phyloP scores from a whole-genome alignment of 192 early-diverging fungal genomes.

The Backusella luteola region DNA sequence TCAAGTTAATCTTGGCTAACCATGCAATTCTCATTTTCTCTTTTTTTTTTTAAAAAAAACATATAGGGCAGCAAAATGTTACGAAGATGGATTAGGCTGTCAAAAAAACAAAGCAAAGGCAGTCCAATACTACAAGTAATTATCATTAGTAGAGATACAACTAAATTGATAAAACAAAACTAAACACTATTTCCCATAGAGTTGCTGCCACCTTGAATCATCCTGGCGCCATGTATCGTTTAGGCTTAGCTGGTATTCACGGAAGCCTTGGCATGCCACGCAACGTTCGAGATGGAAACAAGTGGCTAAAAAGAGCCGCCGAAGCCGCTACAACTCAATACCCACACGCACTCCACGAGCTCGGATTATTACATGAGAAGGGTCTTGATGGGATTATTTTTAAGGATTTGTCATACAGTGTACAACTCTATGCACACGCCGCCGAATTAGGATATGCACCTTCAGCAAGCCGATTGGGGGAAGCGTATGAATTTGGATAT shows the following conservation, averaged over 20 bases:
- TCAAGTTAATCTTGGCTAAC: neutral
- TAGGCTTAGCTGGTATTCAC: conserved; percentile 36
- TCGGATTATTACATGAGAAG: conserved; percentile 24
- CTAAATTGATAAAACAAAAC: neutral
- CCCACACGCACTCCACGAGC: conserved; percentile 59
- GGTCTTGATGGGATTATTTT: conserved; percentile 7
- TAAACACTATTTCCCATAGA: neutral
- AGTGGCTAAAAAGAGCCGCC: conserved; percentile 58
- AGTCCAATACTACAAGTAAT: conserved; percentile 65
- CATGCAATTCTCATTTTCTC: neutral
- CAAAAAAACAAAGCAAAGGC: conserved; percentile 55
- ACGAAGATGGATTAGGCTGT: conserved; percentile 64
- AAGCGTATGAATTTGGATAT: conserved; percentile 11
- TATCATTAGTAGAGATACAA: neutral
- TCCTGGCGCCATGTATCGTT: conserved; percentile 60
- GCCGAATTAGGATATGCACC: conserved; percentile 14
- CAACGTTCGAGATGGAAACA: conserved; percentile 56
- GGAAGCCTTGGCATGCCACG: conserved; percentile 52
- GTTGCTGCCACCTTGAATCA: conserved; percentile 39
- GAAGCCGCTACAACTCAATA: conserved; percentile 56
- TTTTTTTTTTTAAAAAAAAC: neutral
- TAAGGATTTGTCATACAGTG: conserved; percentile 11
- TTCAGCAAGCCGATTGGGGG: conserved; percentile 10
- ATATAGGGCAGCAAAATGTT: conserved; percentile 51
- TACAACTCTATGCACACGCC: conserved; percentile 3